Conservation (phyloP, 2,329 filamentous ascomycete genomes). For the Elsinoe necatrix region DNA sequence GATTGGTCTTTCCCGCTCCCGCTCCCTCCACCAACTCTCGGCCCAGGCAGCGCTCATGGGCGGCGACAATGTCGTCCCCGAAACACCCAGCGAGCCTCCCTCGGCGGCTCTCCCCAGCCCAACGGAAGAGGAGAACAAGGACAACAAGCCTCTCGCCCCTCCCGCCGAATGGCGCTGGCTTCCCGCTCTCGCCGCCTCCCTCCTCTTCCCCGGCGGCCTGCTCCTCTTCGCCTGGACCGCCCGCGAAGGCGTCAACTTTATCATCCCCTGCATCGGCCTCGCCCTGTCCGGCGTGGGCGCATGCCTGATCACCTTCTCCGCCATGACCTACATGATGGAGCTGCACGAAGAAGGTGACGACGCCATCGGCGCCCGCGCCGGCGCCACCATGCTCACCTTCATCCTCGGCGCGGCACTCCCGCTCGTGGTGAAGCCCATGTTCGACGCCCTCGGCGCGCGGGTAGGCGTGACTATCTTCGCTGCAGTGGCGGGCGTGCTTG, state of each 20-base stretch:
- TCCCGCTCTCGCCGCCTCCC: slow-evolving; percentile 19
- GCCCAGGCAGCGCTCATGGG: slow-evolving; percentile 17
- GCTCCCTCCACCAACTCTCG: slow-evolving; percentile 17
- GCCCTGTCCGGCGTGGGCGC: slow-evolving; percentile 1
- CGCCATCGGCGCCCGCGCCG: slow-evolving; percentile 1
- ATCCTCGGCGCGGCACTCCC: slow-evolving; percentile 10
- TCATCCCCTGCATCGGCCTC: slow-evolving; percentile 13
- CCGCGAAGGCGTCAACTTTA: slow-evolving; percentile 1
- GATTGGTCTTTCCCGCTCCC: slow-evolving; percentile 16
- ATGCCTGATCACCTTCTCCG: slow-evolving; percentile 10
- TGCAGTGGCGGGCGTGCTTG: slow-evolving; percentile 7
- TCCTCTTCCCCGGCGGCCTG: slow-evolving; percentile 18
- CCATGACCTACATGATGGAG: slow-evolving; percentile 14
- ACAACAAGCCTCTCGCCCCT: slow-evolving; percentile 10
- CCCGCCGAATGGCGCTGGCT: slow-evolving; percentile 21
- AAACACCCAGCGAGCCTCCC: not conserved
- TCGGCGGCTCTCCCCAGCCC: slow-evolving; percentile 7
- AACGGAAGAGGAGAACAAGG: not conserved
- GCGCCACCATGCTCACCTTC: slow-evolving; percentile 10
- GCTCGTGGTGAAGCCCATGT: slow-evolving; percentile 10
- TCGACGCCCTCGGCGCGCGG: slow-evolving; percentile 6
- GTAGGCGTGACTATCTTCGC: slow-evolving; percentile 12
- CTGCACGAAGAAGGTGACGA: slow-evolving; percentile 8
- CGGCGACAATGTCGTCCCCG: not conserved
- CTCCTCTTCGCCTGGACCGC: slow-evolving; percentile 22